These are phyloP conservation scores for Aegilops umbellulata DNA, from an alignment of 176 grass and related monocot genomes.

Conservation along the genomic window DNA sequence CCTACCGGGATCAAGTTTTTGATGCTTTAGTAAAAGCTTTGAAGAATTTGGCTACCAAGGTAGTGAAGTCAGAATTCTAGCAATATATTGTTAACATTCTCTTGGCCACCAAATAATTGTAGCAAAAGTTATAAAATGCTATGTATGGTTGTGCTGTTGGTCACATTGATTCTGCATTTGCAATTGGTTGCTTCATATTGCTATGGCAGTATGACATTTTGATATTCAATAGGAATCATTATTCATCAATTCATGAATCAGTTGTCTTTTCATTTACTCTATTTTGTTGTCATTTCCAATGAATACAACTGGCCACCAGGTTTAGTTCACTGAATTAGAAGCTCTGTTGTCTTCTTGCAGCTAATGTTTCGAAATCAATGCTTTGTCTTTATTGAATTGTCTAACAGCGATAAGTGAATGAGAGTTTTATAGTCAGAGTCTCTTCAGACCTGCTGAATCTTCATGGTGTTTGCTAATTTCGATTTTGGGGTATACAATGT, in stretches of 20 bases:
- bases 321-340: conserved; percentile 12
- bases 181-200: background rate
- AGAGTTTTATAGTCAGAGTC: background rate
- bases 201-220: background rate
- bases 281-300: background rate
- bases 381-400: background rate
- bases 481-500: background rate
- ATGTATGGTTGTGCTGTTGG: background rate
- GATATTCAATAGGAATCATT: background rate
- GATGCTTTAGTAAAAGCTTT: conserved; percentile 72
- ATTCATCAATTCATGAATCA: background rate
- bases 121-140: conserved; percentile 1
- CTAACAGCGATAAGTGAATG: background rate
- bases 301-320: background rate
- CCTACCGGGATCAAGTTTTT: conserved; percentile 77
- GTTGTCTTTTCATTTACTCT: background rate
- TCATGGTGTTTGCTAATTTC: conserved; percentile 18
- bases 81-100: conserved; percentile 12
- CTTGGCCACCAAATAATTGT: background rate
- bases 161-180: background rate
- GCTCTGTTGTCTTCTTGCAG: background rate
- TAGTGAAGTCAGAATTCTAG: conserved; percentile 28
- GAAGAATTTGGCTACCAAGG: conserved; percentile 77
- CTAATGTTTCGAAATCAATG: conserved; percentile 23
- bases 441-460: background rate